Conservation (phyloP, 2,329 filamentous ascomycete genomes). For the Cladosporium austrohemisphaericum region DNA sequence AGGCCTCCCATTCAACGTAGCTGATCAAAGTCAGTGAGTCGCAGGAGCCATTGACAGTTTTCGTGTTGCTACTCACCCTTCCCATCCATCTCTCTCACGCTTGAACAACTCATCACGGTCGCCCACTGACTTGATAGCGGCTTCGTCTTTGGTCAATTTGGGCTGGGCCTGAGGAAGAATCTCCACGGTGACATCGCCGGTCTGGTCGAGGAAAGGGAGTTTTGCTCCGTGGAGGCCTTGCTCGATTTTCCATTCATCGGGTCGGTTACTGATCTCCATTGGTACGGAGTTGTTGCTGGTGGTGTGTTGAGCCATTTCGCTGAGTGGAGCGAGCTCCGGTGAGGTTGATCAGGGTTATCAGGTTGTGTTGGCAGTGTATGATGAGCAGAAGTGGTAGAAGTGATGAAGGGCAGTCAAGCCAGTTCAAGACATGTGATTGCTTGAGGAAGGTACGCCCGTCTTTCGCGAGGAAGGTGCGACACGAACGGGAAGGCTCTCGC, state of each 20-base stretch:
- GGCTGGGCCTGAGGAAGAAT: conserved; percentile 30
- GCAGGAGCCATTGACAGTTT: conserved; percentile 31
- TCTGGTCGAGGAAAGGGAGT: conserved; percentile 48
- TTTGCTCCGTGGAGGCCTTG: conserved; percentile 48
- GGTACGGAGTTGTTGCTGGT: background rate
- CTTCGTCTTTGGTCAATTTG: conserved; percentile 39
- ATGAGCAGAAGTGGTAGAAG: too few relatives aligned
- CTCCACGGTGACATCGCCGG: conserved; percentile 34
- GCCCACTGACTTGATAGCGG: conserved; percentile 40
- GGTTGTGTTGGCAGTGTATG: too few relatives aligned
- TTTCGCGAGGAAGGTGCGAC: background rate
- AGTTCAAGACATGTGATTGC: background rate
- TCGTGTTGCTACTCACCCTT: conserved; percentile 35
- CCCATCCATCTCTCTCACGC: conserved; percentile 46
- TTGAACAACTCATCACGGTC: conserved; percentile 40
- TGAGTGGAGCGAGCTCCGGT: too few relatives aligned
- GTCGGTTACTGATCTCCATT: conserved; percentile 17
- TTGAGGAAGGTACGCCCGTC: background rate
- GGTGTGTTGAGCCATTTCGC: too few relatives aligned
- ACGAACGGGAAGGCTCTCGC: background rate
- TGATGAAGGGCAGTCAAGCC: too few relatives aligned
- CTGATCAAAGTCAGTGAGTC: conserved; percentile 31
- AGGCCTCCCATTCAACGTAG: conserved; percentile 61
- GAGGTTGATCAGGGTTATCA: too few relatives aligned
- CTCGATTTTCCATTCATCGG: conserved; percentile 54